Conservation (phyloP, 371 early-diverging fungal genomes). For the Smittium culicis region DNA sequence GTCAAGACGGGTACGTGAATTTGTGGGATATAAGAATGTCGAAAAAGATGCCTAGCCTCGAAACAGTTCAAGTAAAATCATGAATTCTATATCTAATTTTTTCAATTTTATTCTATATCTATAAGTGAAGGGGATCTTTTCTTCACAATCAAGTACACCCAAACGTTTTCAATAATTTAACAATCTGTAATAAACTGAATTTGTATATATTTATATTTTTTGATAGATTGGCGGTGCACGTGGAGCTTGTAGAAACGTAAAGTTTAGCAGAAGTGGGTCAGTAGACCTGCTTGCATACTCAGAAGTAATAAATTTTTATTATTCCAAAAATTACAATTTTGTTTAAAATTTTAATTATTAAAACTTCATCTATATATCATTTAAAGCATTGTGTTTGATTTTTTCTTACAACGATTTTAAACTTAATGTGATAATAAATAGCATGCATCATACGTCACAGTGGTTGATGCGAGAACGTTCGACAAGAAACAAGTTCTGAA, state of each 20-base stretch:
- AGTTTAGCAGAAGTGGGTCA: background rate
- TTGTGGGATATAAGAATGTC: slow-evolving; percentile 51
- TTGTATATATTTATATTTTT: background rate
- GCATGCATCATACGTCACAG: background rate
- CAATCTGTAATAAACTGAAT: background rate
- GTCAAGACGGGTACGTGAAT: slow-evolving; percentile 60
- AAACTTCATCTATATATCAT: no score
- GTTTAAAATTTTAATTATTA: no score
- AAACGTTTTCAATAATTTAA: no score
- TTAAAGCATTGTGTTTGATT: no score
- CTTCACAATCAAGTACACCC: no score
- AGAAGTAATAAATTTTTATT: background rate
- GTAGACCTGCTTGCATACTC: background rate
- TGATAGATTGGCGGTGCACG: background rate
- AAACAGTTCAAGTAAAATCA: slow-evolving; percentile 39
- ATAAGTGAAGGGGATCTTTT: no score
- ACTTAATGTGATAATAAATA: no score
- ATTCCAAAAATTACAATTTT: no score
- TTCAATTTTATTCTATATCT: no score
- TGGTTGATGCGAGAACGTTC: background rate
- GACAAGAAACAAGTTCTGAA: background rate
- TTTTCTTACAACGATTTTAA: no score
- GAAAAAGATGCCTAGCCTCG: slow-evolving; percentile 26
- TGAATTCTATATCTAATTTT: no score
- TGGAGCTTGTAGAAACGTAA: background rate